Evolutionary conservation across 192 early-diverging fungal genomes (phyloP).

Genomic region (Geranomyces michiganensis): DNA sequence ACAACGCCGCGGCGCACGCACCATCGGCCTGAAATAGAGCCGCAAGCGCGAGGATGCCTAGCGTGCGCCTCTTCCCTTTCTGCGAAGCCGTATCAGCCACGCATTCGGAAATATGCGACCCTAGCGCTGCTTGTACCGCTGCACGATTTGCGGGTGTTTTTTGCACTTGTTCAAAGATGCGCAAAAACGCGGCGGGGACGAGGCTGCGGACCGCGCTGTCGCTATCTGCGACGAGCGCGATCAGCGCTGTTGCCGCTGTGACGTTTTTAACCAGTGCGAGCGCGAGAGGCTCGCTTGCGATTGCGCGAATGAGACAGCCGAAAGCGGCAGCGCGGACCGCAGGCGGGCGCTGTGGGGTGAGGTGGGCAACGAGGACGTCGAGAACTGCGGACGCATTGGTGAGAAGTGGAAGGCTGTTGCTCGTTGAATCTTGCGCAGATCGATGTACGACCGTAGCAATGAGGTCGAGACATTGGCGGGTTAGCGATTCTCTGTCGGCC

Average conservation of each 20-base stretch:
- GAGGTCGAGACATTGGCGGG: background rate
- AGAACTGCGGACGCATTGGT: background rate
- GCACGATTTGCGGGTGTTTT: background rate
- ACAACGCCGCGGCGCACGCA: conserved; percentile 45
- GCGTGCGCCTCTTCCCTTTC: conserved; percentile 3
- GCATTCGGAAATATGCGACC: conserved; percentile 1
- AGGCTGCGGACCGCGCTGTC: conserved; percentile 20
- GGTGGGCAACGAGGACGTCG: background rate
- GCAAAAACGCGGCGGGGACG: conserved; percentile 32
- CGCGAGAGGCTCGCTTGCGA: conserved; percentile 14
- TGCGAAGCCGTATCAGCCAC: conserved; percentile 5
- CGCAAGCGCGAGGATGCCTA: conserved; percentile 54
- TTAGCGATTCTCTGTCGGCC: background rate
- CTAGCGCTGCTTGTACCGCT: conserved; percentile 18
- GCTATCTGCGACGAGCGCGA: conserved; percentile 10
- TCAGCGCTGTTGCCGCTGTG: background rate
- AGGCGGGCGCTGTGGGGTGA: background rate
- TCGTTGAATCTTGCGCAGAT: background rate
- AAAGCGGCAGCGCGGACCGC: conserved; percentile 29
- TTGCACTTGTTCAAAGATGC: conserved; percentile 26
- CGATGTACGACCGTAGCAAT: background rate
- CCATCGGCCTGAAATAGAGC: conserved; percentile 69
- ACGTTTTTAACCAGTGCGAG: conserved; percentile 6
- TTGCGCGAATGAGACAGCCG: conserved; percentile 30
- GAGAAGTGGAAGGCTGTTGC: background rate